A percentile compares a stretch with the other conserved stretches of the same genome.
These are phyloP conservation scores for Triticum timopheevii DNA, from an alignment of 176 grass and related monocot genomes.

Conservation along the genomic window DNA sequence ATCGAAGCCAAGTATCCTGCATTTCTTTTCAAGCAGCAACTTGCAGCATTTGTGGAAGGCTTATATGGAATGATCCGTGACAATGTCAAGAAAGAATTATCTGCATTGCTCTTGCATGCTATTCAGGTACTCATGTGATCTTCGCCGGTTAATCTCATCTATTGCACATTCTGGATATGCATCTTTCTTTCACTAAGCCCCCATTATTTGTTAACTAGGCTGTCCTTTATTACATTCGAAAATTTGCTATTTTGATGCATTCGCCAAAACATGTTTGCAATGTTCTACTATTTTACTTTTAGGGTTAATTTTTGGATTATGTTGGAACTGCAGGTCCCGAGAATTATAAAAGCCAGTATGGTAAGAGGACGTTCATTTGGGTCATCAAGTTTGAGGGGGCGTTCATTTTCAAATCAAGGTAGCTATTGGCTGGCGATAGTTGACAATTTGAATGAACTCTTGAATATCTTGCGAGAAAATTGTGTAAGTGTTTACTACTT, in stretches of 20 bases:
- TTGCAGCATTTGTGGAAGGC: conserved; percentile 87
- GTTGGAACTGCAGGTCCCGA: conserved; percentile 61
- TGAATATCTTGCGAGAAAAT: conserved; percentile 73
- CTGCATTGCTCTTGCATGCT: conserved; percentile 63
- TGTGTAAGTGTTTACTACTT: conserved; percentile 60
- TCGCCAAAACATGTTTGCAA: neutral
- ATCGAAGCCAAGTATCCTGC: conserved; percentile 92
- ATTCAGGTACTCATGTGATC: conserved; percentile 66
- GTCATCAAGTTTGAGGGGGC: conserved; percentile 58
- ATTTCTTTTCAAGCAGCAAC: conserved; percentile 98
- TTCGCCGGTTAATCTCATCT: conserved; percentile 7
- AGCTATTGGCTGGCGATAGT: conserved; percentile 76
- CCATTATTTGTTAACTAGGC: conserved; percentile 8
- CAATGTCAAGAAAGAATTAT: conserved; percentile 78
- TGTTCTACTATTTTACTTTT: neutral
- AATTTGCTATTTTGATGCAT: conserved; percentile 3
- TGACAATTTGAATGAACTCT: conserved; percentile 61
- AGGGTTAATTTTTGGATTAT: conserved; percentile 22
- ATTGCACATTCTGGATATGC: conserved; percentile 3
- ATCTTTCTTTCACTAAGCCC: conserved; percentile 1
- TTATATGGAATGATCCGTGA: conserved; percentile 83
- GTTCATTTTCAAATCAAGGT: conserved; percentile 67
- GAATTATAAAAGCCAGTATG: conserved; percentile 81
- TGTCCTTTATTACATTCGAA: conserved; percentile 12
- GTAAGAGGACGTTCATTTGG: conserved; percentile 67